A percentile compares a stretch with the other conserved stretches of the same genome.
Evolutionary conservation across 1,139 yeast species (phyloP).

Genomic region (Debaryomycetaceae sp.): DNA sequence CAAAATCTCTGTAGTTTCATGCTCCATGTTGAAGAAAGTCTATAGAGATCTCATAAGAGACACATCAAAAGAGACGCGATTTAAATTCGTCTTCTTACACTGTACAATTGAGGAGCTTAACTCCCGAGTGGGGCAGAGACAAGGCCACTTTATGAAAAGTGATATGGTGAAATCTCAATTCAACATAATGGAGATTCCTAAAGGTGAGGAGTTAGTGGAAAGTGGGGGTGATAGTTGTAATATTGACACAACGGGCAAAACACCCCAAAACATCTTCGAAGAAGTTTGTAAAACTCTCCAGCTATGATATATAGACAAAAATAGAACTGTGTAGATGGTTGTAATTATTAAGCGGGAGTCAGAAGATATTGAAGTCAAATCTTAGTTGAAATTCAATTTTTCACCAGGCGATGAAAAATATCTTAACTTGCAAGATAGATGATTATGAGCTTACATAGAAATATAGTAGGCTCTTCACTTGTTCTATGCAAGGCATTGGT

Average conservation of each 20-base stretch:
- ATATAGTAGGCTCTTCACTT: background rate
- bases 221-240: slow-evolving; percentile 38
- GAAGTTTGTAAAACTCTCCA: slow-evolving; percentile 5
- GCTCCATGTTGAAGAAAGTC: slow-evolving; percentile 74
- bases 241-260: slow-evolving; percentile 38
- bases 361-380: too few species aligned
- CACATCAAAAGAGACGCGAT: slow-evolving; percentile 24
- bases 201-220: slow-evolving; percentile 30
- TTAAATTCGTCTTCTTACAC: slow-evolving; percentile 63
- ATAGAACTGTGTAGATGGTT: background rate
- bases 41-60: slow-evolving; percentile 61
- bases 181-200: slow-evolving; percentile 69
- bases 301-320: background rate
- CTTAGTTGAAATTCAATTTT: too few species aligned
- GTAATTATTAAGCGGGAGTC: background rate
- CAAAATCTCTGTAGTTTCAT: slow-evolving; percentile 56
- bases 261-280: slow-evolving; percentile 31
- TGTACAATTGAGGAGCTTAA: slow-evolving; percentile 61
- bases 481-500: background rate
- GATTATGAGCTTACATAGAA: background rate
- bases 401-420: too few species aligned
- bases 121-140: slow-evolving; percentile 56
- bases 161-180: slow-evolving; percentile 81
- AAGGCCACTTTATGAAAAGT: slow-evolving; percentile 82
- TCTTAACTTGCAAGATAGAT: background rate